Evolutionary conservation across 345 rosid genomes (phyloP).

Genomic region (rapeseed (Brassica napus)): DNA sequence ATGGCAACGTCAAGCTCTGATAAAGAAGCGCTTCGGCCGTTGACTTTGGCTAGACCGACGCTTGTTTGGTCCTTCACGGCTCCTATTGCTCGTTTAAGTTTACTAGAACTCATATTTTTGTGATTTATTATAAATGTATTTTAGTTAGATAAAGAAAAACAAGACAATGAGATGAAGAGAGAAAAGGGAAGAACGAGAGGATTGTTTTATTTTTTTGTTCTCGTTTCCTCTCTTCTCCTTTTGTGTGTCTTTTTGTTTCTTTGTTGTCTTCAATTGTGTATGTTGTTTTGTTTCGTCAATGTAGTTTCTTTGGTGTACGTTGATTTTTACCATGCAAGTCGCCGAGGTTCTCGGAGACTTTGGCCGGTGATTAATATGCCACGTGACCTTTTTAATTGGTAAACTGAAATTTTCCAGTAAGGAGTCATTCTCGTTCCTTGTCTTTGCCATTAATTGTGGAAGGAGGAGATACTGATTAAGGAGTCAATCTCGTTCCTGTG

Average conservation of each 20-base stretch:
- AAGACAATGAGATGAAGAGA: constrained; percentile 34
- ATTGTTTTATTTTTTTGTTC: constrained; percentile 21
- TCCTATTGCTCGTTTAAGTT: constrained; percentile 68
- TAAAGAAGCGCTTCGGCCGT: constrained; percentile 58
- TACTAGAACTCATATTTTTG: constrained; percentile 66
- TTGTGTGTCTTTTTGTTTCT: constrained; percentile 18
- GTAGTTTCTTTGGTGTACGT: constrained; percentile 31
- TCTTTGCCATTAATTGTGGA: constrained; percentile 25
- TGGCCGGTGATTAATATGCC: constrained; percentile 21
- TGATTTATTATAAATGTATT: neutral
- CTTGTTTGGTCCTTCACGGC: constrained; percentile 89
- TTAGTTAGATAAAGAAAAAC: neutral
- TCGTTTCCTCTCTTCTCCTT: constrained; percentile 39
- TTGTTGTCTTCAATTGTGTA: neutral
- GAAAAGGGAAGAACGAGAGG: constrained; percentile 40
- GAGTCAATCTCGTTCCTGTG: neutral
- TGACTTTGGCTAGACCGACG: constrained; percentile 82
- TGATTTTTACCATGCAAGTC: constrained; percentile 24
- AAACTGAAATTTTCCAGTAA: constrained; percentile 11
- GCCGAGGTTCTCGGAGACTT: constrained; percentile 34
- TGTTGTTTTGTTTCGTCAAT: constrained; percentile 18
- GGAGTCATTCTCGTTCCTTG: neutral
- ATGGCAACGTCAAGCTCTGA: constrained; percentile 84
- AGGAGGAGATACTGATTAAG: neutral
- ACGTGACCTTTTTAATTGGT: constrained; percentile 6